A percentile compares a stretch with the other conserved stretches of the same genome.
Conservation (phyloP, 2,329 filamentous ascomycete genomes). For the Xylogone sp. region DNA sequence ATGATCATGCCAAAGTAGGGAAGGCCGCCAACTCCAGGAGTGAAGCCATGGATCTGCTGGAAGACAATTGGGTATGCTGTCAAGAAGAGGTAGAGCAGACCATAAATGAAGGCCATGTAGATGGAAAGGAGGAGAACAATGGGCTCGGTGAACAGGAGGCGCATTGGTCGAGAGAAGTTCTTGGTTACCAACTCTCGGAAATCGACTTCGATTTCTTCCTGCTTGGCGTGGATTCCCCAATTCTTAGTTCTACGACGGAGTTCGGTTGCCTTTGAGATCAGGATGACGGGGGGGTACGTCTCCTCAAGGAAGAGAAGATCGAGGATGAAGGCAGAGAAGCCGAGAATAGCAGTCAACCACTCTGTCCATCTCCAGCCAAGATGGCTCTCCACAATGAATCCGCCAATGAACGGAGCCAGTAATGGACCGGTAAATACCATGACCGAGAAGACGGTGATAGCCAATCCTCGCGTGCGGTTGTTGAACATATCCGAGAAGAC, state of each 20-base stretch:
- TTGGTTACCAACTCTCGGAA: constrained; percentile 59
- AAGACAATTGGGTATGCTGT: constrained; percentile 84
- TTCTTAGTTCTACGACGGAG: constrained; percentile 61
- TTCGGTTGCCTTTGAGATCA: constrained; percentile 57
- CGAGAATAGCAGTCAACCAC: constrained; percentile 56
- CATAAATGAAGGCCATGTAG: constrained; percentile 75
- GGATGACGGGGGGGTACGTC: constrained; percentile 66
- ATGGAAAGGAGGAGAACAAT: constrained; percentile 65
- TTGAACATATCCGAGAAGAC: constrained; percentile 72
- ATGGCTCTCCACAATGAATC: constrained; percentile 58
- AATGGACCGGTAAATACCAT: constrained; percentile 65
- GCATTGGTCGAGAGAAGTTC: constrained; percentile 36
- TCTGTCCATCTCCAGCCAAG: constrained; percentile 73
- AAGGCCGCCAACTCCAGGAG: constrained; percentile 65
- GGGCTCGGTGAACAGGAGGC: constrained; percentile 59
- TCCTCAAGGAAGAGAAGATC: constrained; percentile 63
- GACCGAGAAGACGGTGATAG: constrained; percentile 56
- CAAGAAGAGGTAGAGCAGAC: constrained; percentile 78
- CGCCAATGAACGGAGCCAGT: constrained; percentile 65
- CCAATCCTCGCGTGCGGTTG: constrained; percentile 55
- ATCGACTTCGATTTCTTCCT: constrained; percentile 68
- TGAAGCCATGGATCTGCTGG: constrained; percentile 66
- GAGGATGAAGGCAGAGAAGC: constrained; percentile 54
- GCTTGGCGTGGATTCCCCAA: constrained; percentile 69
- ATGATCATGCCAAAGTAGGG: constrained; percentile 82